Base-by-base conservation (phyloP, 306 rosid genomes). In the Vigna nakashimae region DNA sequence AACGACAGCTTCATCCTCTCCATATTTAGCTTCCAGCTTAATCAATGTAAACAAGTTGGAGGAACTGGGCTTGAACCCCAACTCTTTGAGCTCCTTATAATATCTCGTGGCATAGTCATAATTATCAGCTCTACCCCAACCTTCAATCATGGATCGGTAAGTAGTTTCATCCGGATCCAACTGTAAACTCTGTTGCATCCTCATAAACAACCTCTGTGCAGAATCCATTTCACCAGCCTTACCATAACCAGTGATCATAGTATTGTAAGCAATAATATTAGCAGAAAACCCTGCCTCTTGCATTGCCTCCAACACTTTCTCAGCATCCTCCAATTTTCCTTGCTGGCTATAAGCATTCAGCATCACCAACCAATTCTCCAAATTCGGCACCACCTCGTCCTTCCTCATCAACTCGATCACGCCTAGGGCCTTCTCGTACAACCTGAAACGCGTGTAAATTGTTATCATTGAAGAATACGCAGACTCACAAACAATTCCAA, bases 161-260 rank as follows among this genome's bases (percentile, higher is more conserved):
- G 91, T 92, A 14, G 93, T 89, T 80, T 92, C 98, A 85, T 95
- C 93, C 6, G 95, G 95, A 49, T 89, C 87, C 74, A 89, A 48
- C 26, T 90, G 92, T 36, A 77, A 69, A 68, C 77, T 73, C 3
- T n/a, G 3, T 76, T 75, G 46, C 50, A 95, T 76, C 46, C 75
- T 79, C 79, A 22, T 18, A 82, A 92, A 92, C 56, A 95, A 45
- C 12, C 80, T 81, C 85, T 89, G 86, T 46, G 98, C 98, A 74
- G 84, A 85, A 70, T 83, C 87, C 97, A 95, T 95, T 10, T 84
- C 80, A 0, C 93, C 86, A n/a, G 86, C 90, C 80, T 85, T 95
- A 20, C 98, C 98, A 79, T 88, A 92, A 60, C 98, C 98, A 36
- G 98, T 95, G 60, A 95, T 88, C 89, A 95, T 83, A 48, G 93